Evolutionary conservation across 2,329 filamentous ascomycete genomes (phyloP), one percentile per base, ranked within the genome.

Genomic region (Clonostachys solani): DNA sequence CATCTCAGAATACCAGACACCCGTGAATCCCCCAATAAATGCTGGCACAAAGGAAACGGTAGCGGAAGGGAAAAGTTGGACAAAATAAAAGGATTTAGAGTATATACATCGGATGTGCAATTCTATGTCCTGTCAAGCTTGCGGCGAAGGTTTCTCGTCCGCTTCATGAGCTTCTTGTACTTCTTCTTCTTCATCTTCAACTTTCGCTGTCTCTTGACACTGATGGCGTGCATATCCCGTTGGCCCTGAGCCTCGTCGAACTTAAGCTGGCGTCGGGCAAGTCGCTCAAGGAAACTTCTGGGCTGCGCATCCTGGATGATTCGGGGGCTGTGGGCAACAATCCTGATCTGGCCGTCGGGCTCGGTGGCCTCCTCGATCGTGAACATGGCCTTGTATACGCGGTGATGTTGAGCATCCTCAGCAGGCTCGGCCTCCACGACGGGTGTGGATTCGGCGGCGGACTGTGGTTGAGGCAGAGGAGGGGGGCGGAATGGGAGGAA

Each of bases 131-230:
- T 80, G 60, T 87, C 89, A 60, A 94, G 75, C 75, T 92, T 95
- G 64, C 91, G 84, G 64, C 92, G 86, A 74, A 91, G 69, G 65
- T 89, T 92, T 66, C 92, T 83, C 62, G 92, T 96, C 69, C 84
- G 81, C 78, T 87, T 89, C 88, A 96, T 91, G 57, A 97, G 77
- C 83, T 99, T 99, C 91, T 96, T 97, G 72, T 96, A 96, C 84
- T 99, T 99, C 81, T 97, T 92, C 83, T 97, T 99, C 88, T 99
- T 99, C 92, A 99, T 99, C 83, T 91, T 96, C 62, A 96, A 74
- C 74, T 94, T 95, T 63, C 91, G 79, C 71, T 95, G 90, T 67
- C 94, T 81, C 77, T 86, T 91, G 57, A 96, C 92, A 63, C 89
- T 95, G 64, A 99, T 90, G 53, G 90, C 81, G 51, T 85, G 72